Evolutionary conservation across 768 basidiomycete genomes (phyloP), one percentile per base, ranked within the genome.

Genomic region (Pulveroboletus frians): DNA sequence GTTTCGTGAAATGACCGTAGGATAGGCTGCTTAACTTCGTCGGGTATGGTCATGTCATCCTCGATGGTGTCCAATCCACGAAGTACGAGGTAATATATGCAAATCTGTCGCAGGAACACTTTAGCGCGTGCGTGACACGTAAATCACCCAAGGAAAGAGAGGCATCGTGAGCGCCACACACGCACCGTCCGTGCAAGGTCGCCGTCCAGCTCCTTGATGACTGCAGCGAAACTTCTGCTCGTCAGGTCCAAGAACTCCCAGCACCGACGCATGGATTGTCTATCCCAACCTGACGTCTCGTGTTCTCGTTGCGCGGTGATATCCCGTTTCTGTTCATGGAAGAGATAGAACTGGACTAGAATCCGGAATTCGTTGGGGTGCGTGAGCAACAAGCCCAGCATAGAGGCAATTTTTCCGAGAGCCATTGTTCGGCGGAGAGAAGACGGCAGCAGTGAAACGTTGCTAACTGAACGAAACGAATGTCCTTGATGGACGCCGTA

Each of bases 1-100:
- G 85, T 80, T 59, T 81, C 67, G 71, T 94, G 85, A 70, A 97
- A 93, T 1, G 80, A 70, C 9, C 90, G 82, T 30, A 99, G 76
- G 26, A 97, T 61, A 3, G 90, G 85, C 46, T 92, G 89, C 65
- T 99, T 99, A 58, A 85, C 67, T 15, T 81, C 72, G 67, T 92
- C 90, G 1, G 89, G 77, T 49, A 99, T 80, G 0, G 92, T 89
- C 93, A 97, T 97, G 72, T 99, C 95, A 68, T 99, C 95, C 68
- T 98, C 95, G 54, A 99, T 81, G 4, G 95, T 99, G 67, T 99
- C 95, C n/a, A 97, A 74, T 5, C 83, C 96, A 18, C 95, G 83
- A 6, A 99, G 77, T 5, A 94, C 88, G 37, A 99, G 80, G 69
- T 98, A 99, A 69, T 96, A 98, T 51, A 98, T 69, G 66, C 89